Conservation (phyloP, 1,284 basidiomycete species). For the Malassezia japonica region DNA sequence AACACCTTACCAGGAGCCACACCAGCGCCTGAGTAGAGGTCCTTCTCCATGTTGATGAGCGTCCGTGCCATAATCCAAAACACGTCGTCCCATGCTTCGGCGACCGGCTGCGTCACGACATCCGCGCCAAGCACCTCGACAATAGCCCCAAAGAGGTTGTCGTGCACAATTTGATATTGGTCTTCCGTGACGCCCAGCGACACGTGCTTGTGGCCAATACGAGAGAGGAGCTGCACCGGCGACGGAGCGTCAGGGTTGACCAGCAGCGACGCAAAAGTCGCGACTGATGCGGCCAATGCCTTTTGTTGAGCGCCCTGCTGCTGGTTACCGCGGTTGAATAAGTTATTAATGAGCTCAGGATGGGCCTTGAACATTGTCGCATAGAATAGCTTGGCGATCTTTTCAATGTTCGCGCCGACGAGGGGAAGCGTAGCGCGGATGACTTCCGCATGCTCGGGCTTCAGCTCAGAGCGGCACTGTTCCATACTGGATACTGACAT, state of each 20-base stretch:
- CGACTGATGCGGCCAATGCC: conserved; percentile 10
- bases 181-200: conserved; percentile 3
- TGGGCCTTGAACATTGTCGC: conserved; percentile 7
- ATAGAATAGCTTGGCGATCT: conserved; percentile 9
- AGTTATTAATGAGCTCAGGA: conserved; percentile 3
- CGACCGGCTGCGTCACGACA: conserved; percentile 7
- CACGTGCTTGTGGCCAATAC: conserved; percentile 16
- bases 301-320: conserved; percentile 13
- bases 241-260: neutral
- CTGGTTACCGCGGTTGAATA: conserved; percentile 13
- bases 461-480: neutral
- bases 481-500: neutral
- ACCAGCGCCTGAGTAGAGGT: conserved; percentile 2
- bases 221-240: conserved; percentile 2
- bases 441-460: conserved; percentile 5
- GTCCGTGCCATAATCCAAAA: conserved; percentile 10
- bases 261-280: conserved; percentile 9
- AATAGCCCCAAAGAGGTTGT: conserved; percentile 12
- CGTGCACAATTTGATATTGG: conserved; percentile 12
- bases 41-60: conserved; percentile 8
- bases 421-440: conserved; percentile 12
- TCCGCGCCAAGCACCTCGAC: conserved; percentile 10
- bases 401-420: conserved; percentile 4
- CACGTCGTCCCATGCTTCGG: conserved; percentile 10
- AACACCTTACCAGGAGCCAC: conserved; percentile 14